phyloP scores from a whole-genome alignment of 495 filamentous ascomycete species.

The Penicillium manginii region DNA sequence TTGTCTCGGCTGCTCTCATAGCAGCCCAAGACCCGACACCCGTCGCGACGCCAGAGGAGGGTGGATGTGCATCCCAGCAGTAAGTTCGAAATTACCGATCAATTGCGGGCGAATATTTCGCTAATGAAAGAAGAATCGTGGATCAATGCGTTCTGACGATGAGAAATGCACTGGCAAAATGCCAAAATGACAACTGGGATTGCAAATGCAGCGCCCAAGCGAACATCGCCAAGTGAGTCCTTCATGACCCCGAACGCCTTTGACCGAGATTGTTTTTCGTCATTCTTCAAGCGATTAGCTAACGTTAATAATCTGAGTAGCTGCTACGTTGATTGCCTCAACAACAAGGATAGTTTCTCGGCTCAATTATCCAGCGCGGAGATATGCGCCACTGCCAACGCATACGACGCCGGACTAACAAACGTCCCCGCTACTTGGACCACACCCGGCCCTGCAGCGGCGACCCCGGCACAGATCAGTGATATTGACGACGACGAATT shows the following conservation, averaged over 20 bases:
- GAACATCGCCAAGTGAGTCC: conserved; percentile 31
- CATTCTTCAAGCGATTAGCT: not conserved
- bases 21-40: conserved; percentile 19
- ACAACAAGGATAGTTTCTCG: conserved; percentile 13
- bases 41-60: conserved; percentile 7
- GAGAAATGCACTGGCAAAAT: conserved; percentile 18
- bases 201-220: conserved; percentile 31
- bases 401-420: conserved; percentile 19
- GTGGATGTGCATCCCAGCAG: conserved; percentile 20
- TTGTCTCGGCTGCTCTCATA: conserved; percentile 8
- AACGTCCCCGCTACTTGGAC: conserved; percentile 18
- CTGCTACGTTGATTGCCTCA: conserved; percentile 29
- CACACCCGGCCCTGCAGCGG: conserved; percentile 13
- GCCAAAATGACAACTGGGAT: conserved; percentile 24
- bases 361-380: conserved; percentile 21
- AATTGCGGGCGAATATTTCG: not conserved
- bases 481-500: conserved; percentile 1
- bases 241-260: not conserved
- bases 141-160: conserved; percentile 24
- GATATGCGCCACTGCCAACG: conserved; percentile 27
- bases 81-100: not conserved
- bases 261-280: not conserved
- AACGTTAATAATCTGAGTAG: conserved; percentile 6
- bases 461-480: conserved; percentile 11
- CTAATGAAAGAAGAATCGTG: conserved; percentile 22